Evolutionary conservation across 768 basidiomycete genomes (phyloP).

Genomic region (Ephemerocybe angulata): DNA sequence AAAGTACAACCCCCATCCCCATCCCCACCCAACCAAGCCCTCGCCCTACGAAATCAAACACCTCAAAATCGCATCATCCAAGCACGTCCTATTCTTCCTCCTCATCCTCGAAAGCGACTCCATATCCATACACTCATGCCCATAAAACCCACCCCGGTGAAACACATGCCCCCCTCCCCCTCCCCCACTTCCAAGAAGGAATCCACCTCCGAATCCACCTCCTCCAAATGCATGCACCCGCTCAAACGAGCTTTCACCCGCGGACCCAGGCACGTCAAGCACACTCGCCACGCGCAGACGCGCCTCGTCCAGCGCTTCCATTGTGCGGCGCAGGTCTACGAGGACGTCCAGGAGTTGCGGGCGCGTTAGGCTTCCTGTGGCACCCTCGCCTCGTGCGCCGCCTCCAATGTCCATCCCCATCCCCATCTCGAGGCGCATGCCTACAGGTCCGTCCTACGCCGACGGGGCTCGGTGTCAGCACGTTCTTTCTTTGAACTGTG

Average conservation of each 20-base stretch:
- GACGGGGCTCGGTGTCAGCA: no score
- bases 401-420: no score
- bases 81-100: not conserved
- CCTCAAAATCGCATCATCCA: not conserved
- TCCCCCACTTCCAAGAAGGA: not conserved
- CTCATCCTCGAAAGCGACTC: not conserved
- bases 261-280: not conserved
- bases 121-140: not conserved
- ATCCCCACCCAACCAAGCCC: no score
- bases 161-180: no score
- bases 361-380: no score
- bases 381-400: no score
- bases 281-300: not conserved
- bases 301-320: not conserved
- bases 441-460: no score
- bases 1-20: not conserved
- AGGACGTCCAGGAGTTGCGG: not conserved
- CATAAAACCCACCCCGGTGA: not conserved
- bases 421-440: no score
- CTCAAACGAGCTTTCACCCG: not conserved
- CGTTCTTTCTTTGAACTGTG: no score
- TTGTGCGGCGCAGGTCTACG: not conserved
- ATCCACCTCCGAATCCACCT: not conserved
- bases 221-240: not conserved
- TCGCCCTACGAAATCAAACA: not conserved